Conservation (phyloP, 2,329 filamentous ascomycete genomes). For the Stagonosporopsis cucurbitacearum region DNA sequence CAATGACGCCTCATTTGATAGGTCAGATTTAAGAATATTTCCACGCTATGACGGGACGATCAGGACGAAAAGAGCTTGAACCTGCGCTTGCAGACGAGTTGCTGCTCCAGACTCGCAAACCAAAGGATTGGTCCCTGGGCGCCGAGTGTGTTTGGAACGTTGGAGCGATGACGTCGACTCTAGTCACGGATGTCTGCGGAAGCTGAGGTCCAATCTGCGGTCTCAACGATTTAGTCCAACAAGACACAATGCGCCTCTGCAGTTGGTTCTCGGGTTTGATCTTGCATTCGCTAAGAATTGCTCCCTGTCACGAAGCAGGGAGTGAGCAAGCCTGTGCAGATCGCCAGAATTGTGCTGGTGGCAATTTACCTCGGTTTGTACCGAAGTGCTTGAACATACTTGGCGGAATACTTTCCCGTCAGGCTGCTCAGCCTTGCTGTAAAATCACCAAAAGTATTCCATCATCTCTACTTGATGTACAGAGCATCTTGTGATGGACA, state of each 20-base stretch:
- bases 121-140: constrained; percentile 9
- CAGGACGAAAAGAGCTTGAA: constrained; percentile 9
- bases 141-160: not conserved
- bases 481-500: not conserved
- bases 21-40: constrained; percentile 3
- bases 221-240: not conserved
- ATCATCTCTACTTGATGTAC: not conserved
- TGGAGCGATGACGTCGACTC: constrained; percentile 12
- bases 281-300: not conserved
- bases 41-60: constrained; percentile 14
- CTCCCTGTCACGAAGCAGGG: not conserved
- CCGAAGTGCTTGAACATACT: constrained; percentile 1
- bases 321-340: constrained; percentile 9
- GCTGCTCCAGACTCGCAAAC: constrained; percentile 12
- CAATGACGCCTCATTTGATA: constrained; percentile 9
- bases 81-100: constrained; percentile 13
- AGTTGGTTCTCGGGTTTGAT: not conserved
- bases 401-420: not conserved
- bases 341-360: constrained; percentile 1
- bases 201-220: not conserved
- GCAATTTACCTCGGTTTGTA: not conserved
- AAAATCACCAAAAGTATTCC: not conserved
- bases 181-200: constrained; percentile 8
- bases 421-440: not conserved
- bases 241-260: not conserved